Base-by-base conservation (phyloP, 371 early-diverging fungal genomes). In the Rhizopus stolonifer region DNA sequence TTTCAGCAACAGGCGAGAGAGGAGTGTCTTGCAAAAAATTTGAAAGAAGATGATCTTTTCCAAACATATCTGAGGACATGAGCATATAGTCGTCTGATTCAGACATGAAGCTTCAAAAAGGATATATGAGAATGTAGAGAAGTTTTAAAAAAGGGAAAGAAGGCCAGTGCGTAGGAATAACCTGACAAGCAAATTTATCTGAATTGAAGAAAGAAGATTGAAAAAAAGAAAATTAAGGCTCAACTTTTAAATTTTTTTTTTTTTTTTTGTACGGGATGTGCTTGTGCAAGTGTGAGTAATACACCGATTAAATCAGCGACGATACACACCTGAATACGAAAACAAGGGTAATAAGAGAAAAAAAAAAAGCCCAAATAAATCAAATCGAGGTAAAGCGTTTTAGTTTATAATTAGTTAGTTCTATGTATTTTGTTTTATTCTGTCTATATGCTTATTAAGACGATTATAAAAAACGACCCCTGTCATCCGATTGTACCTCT, bases 1-100 rank as follows among this genome's bases (percentile, higher is more conserved):
- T 61, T 29, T 67, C 54, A 24, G 51, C 48, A 38, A 57, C 54
- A 36, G 61, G 61, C 19, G 61, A 61, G 10, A 25, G 46, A 14
- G 21, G 29, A 46, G 52, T 43, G 31, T 65, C 65, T 47, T 65
- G 61, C 21, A 67, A 42, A 15, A 67, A 57, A 23, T 52, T 60
- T 2, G 60, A 48, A 5, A 65, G 19, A 13, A 63, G 45, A 18
- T 59, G 67, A 23, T 67, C 67, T 43, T 67, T 67, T 47, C 56
- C 67, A 60, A 60, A 63, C 29, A 62, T 59, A 43, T 59, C 53
- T 21, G 51, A 34, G 21, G 62, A 54, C 56, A 58, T 42, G 18
- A 67, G 46, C 46, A 67, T 49, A 26, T 56, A 67, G 31, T 67
- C 67, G 40, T 67, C 57, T 43, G 63, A 52, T 22, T 60, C 67